Percentiles rank a stretch among this genome's conserved stretches.
Evolutionary conservation across 2,329 filamentous ascomycete genomes (phyloP).

Genomic region (Dactylellina sp.): DNA sequence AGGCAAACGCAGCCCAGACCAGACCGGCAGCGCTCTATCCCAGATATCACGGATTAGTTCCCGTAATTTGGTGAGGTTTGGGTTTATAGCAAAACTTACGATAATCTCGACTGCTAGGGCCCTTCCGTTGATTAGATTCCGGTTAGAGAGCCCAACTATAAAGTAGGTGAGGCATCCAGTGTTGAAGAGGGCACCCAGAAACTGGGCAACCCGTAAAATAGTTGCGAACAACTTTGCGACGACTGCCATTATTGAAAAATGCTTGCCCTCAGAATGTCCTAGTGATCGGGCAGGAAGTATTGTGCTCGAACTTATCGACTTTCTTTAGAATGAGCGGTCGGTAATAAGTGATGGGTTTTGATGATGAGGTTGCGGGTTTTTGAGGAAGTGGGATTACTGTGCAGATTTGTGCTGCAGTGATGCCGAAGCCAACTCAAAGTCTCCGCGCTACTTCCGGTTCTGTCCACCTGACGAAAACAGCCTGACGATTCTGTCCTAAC

Average conservation of each 20-base stretch:
- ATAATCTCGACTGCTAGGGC: constrained; percentile 49
- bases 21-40: constrained; percentile 42
- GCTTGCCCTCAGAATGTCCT: not conserved
- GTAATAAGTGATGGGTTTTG: not conserved
- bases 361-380: constrained; percentile 10
- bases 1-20: constrained; percentile 46
- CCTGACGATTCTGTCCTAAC: constrained; percentile 1
- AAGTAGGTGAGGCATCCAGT: constrained; percentile 44
- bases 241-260: constrained; percentile 32
- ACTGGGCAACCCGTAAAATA: constrained; percentile 25
- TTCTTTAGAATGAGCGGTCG: constrained; percentile 15
- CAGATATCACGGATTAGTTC: constrained; percentile 9
- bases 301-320: not conserved
- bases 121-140: constrained; percentile 36
- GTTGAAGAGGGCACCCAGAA: constrained; percentile 44
- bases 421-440: constrained; percentile 11
- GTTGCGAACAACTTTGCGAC: constrained; percentile 42
- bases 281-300: not conserved
- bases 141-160: constrained; percentile 43
- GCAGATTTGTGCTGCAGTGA: constrained; percentile 21
- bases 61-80: not conserved
- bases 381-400: constrained; percentile 18
- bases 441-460: no score
- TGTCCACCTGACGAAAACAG: not conserved
- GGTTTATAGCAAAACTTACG: constrained; percentile 14